Evolutionary conservation across 495 filamentous ascomycete genomes (phyloP).

Genomic region (Penicillium cosmopolitanum): DNA sequence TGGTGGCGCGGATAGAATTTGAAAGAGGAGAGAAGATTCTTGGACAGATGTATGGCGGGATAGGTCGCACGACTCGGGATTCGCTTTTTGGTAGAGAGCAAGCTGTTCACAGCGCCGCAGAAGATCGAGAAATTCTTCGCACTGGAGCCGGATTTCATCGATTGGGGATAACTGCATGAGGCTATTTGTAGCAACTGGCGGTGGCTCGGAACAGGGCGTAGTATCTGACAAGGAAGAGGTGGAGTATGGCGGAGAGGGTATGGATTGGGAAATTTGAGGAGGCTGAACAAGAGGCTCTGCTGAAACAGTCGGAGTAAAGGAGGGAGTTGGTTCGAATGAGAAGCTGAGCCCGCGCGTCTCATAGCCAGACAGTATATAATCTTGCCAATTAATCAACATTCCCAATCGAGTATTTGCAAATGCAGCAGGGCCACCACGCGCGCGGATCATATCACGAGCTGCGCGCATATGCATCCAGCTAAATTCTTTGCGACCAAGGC

Average conservation of each 20-base stretch:
- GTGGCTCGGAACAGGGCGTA: constrained; percentile 8
- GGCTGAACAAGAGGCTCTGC: constrained; percentile 4
- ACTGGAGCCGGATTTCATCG: constrained; percentile 40
- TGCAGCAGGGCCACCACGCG: constrained; percentile 40
- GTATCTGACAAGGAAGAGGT: constrained; percentile 24
- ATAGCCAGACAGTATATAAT: constrained; percentile 46
- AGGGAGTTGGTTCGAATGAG: constrained; percentile 31
- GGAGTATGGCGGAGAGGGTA: constrained; percentile 32
- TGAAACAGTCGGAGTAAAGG: background rate
- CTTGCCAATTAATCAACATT: constrained; percentile 49
- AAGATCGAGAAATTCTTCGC: constrained; percentile 43
- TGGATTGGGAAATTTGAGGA: constrained; percentile 13
- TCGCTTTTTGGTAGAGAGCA: constrained; percentile 30
- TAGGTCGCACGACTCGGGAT: constrained; percentile 18
- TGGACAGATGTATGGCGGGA: constrained; percentile 34
- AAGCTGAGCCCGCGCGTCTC: constrained; percentile 39
- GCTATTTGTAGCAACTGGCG: background rate
- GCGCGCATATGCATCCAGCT: constrained; percentile 46
- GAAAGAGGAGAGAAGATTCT: constrained; percentile 28
- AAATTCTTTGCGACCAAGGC: constrained; percentile 40
- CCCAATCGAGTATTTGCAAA: constrained; percentile 43
- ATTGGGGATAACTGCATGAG: constrained; percentile 14
- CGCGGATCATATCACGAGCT: constrained; percentile 43
- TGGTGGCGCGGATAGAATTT: constrained; percentile 37
- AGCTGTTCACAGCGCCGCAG: constrained; percentile 43